These are phyloP conservation scores for Ogataea corticis DNA, from an alignment of 805 yeast species.

Conservation along the genomic window DNA sequence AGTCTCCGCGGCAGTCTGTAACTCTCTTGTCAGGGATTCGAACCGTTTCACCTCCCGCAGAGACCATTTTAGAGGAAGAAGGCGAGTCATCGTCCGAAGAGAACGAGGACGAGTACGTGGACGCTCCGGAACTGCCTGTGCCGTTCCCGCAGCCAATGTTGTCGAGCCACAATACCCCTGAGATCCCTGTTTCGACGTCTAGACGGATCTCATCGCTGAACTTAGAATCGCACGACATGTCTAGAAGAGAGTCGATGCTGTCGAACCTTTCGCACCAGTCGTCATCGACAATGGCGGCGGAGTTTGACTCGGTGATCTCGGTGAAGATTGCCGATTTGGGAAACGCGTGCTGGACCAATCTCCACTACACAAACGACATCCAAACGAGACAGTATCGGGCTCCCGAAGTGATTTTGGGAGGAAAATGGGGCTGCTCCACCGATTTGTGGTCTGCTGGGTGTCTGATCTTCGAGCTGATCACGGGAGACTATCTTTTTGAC, in stretches of 20 bases:
- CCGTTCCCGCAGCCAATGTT: conserved; percentile 18
- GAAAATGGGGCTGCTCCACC: conserved; percentile 62
- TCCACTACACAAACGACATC: conserved; percentile 66
- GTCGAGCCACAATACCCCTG: conserved; percentile 3
- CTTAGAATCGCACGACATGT: not conserved
- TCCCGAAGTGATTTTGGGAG: conserved; percentile 61
- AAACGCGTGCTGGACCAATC: conserved; percentile 64
- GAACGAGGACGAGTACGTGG: conserved; percentile 27
- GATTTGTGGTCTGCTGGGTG: conserved; percentile 65
- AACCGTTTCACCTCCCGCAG: conserved; percentile 8
- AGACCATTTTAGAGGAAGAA: conserved; percentile 21
- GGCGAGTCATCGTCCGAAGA: conserved; percentile 14
- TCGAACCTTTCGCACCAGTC: conserved; percentile 15
- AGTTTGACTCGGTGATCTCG: conserved; percentile 35
- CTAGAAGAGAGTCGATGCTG: conserved; percentile 17
- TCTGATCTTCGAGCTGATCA: conserved; percentile 56
- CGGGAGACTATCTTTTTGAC: conserved; percentile 63
- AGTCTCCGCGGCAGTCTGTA: not conserved
- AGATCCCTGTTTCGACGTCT: conserved; percentile 7
- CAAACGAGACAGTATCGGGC: conserved; percentile 69
- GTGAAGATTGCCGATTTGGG: conserved; percentile 72
- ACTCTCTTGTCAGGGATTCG: not conserved
- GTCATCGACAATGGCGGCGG: conserved; percentile 14
- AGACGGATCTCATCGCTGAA: conserved; percentile 18
- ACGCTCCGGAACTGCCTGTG: conserved; percentile 24